Evolutionary conservation across 495 filamentous ascomycete genomes (phyloP).

Genomic region (Penicillium flavigenum): DNA sequence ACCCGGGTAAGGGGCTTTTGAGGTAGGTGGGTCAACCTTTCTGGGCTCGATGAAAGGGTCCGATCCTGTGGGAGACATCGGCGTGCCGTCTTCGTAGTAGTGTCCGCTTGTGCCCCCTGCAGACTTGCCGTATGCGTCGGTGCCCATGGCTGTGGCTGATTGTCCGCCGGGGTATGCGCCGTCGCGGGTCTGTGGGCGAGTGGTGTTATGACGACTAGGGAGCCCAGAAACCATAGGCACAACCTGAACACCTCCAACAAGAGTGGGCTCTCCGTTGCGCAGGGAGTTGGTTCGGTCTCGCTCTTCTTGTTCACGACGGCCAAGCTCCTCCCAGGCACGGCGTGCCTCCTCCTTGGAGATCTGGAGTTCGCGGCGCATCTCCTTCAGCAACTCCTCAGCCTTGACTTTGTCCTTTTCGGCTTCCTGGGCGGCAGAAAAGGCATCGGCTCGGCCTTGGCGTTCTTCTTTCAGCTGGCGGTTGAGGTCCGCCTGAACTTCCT

Average conservation of each 20-base stretch:
- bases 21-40: slow-evolving; percentile 22
- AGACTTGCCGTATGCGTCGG: slow-evolving; percentile 26
- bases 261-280: slow-evolving; percentile 80
- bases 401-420: slow-evolving; percentile 65
- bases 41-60: slow-evolving; percentile 56
- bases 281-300: slow-evolving; percentile 85
- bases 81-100: slow-evolving; percentile 44
- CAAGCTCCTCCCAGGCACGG: slow-evolving; percentile 95
- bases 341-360: slow-evolving; percentile 97
- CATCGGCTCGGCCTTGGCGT: slow-evolving; percentile 64
- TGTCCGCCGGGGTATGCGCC: slow-evolving; percentile 40
- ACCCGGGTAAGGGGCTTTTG: slow-evolving; percentile 33
- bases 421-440: slow-evolving; percentile 59
- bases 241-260: slow-evolving; percentile 94
- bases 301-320: slow-evolving; percentile 90
- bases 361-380: slow-evolving; percentile 85
- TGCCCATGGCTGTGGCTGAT: slow-evolving; percentile 25
- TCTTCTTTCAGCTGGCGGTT: slow-evolving; percentile 72
- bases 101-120: slow-evolving; percentile 31
- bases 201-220: slow-evolving; percentile 61
- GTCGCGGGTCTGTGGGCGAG: slow-evolving; percentile 49
- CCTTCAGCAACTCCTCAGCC: slow-evolving; percentile 70
- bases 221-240: slow-evolving; percentile 85
- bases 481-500: slow-evolving; percentile 80
- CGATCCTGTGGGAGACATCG: slow-evolving; percentile 54